These are phyloP conservation scores for Papiliotrema flavescens DNA, from an alignment of 1,284 basidiomycete genomes.

Conservation along the genomic window DNA sequence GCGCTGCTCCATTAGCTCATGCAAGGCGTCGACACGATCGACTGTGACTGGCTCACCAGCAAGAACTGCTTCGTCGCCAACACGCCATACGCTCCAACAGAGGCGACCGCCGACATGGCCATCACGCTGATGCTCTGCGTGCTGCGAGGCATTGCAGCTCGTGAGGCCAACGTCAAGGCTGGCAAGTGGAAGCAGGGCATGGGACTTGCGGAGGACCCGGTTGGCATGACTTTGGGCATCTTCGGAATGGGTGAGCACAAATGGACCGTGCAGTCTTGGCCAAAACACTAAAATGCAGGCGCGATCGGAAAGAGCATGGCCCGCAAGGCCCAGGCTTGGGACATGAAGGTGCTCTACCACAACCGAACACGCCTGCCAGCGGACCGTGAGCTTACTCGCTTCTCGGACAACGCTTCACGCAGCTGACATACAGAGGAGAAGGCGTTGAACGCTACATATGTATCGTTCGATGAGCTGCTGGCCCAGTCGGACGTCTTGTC, in stretches of 20 bases:
- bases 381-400: slow-evolving; percentile 7
- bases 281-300: too few relatives aligned
- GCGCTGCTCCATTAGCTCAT: background rate
- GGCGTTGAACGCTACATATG: slow-evolving; percentile 20
- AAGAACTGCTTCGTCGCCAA: slow-evolving; percentile 21
- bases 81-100: slow-evolving; percentile 26
- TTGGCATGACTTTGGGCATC: slow-evolving; percentile 17
- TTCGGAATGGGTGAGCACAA: slow-evolving; percentile 21
- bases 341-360: slow-evolving; percentile 30
- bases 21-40: slow-evolving; percentile 23
- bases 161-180: slow-evolving; percentile 10
- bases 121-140: slow-evolving; percentile 20
- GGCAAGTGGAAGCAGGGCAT: slow-evolving; percentile 22
- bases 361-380: slow-evolving; percentile 20
- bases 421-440: slow-evolving; percentile 17
- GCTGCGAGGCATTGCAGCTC: slow-evolving; percentile 16
- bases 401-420: background rate
- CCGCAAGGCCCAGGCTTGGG: slow-evolving; percentile 18
- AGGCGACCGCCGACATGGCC: slow-evolving; percentile 27
- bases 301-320: slow-evolving; percentile 28
- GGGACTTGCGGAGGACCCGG: slow-evolving; percentile 18
- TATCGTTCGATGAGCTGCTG: slow-evolving; percentile 39
- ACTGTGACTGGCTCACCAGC: slow-evolving; percentile 13
- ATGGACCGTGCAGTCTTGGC: background rate
- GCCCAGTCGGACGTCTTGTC: slow-evolving; percentile 27